Evolutionary conservation across 768 basidiomycete species (phyloP).

Genomic region (Psilocybe azurescens): DNA sequence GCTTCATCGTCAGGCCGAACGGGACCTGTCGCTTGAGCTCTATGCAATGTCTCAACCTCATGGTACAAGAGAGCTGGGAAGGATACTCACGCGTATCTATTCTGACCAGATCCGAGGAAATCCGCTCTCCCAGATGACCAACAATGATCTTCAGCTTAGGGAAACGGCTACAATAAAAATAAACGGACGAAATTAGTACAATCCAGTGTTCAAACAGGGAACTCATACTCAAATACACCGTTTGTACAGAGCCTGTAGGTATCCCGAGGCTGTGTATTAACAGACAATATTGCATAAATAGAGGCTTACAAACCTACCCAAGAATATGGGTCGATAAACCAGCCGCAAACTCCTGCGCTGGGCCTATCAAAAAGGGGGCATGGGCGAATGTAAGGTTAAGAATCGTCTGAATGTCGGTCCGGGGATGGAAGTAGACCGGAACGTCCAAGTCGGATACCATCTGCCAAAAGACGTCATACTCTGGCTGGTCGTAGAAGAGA

Average conservation of each 20-base stretch:
- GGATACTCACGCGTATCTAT: conserved; percentile 41
- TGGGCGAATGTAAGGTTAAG: conserved; percentile 33
- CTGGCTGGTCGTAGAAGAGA: conserved; percentile 43
- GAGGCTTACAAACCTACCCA: conserved; percentile 28
- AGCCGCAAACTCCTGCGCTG: conserved; percentile 43
- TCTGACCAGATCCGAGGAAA: conserved; percentile 45
- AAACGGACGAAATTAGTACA: too few relatives aligned
- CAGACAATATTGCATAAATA: background rate
- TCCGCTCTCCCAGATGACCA: conserved; percentile 48
- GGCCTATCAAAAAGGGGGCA: conserved; percentile 37
- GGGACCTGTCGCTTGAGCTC: conserved; percentile 35
- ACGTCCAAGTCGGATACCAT: conserved; percentile 42
- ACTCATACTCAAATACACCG: background rate
- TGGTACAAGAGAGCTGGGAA: background rate
- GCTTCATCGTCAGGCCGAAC: conserved; percentile 41
- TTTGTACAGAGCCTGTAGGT: background rate
- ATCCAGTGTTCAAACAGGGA: background rate
- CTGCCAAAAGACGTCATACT: conserved; percentile 45
- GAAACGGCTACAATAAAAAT: conserved; percentile 37
- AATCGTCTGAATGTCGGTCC: conserved; percentile 33
- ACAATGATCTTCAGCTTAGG: conserved; percentile 45
- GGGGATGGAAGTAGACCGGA: conserved; percentile 45
- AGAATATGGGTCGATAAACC: conserved; percentile 45
- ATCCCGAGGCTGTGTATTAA: background rate
- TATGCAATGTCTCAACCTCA: conserved; percentile 14